Conservation (phyloP, 1,139 yeast species). For the Scheffersomyces lignicola region DNA sequence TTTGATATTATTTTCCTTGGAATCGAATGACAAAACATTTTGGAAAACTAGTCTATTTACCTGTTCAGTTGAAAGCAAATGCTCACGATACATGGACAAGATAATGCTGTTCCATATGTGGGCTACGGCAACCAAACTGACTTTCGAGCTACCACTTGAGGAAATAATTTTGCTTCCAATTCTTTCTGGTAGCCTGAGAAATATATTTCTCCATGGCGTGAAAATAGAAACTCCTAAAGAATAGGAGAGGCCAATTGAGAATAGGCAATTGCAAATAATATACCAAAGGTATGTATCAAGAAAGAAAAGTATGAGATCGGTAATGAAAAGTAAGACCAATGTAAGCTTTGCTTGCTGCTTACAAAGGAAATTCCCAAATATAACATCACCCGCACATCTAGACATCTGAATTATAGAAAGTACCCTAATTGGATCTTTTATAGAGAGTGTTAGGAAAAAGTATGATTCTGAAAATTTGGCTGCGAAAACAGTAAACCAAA, state of each 20-base stretch:
- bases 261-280: conserved; percentile 73
- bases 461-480: conserved; percentile 82
- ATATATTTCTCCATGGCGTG: conserved; percentile 86
- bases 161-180: conserved; percentile 65
- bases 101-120: conserved; percentile 82
- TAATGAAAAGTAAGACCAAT: conserved; percentile 53
- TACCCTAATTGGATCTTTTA: conserved; percentile 76
- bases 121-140: conserved; percentile 49
- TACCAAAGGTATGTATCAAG: conserved; percentile 90
- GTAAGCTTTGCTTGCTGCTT: conserved; percentile 58
- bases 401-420: conserved; percentile 58
- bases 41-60: conserved; percentile 59
- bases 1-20: conserved; percentile 32
- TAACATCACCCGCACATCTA: conserved; percentile 61
- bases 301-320: conserved; percentile 74
- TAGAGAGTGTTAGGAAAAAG: conserved; percentile 72
- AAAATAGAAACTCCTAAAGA: conserved; percentile 75
- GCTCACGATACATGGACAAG: conserved; percentile 75
- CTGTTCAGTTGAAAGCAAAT: conserved; percentile 71
- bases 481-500: conserved; percentile 69
- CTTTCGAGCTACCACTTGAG: conserved; percentile 33
- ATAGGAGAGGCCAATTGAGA: conserved; percentile 70
- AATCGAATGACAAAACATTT: conserved; percentile 24
- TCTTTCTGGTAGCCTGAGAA: conserved; percentile 71
- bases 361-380: conserved; percentile 56